Base-by-base conservation (phyloP, 208 protist genomes). In the Crithidia mellificae region DNA sequence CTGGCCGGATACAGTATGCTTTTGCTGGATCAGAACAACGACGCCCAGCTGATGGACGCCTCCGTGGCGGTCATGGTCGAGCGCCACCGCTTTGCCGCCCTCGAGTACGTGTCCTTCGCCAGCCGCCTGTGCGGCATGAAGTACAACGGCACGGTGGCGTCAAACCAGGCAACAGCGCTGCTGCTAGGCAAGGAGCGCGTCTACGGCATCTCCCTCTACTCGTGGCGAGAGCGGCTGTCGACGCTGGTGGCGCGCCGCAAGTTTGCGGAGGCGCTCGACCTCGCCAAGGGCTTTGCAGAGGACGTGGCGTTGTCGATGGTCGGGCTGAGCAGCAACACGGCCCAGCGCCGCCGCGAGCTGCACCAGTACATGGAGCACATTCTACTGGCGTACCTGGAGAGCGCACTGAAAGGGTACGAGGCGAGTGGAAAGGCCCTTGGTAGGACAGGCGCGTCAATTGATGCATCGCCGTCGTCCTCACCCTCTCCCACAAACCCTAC, bases 221-320 rank as follows among this genome's bases (percentile, higher is more conserved):
- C 90, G n/a, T 95, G 90, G 90, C 36, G 72, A n/a, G 80, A 65
- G 17, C 72, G 90, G 2, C 65, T 95, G 6, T 77, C 90, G 43
- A 72, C 65, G 22, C 52, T 95, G 25, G 50, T 92, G 27, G 57
- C 68, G 27, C 63, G 70, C 4, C 55, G 71, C 29, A 49, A 80
- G 30, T 92, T 77, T 49, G 20, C 52, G 15, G 77, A 85, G 25
- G 90, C 90, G 9, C 58, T 95, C 38, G 78, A 90, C 29, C 79
- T 91, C 29, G 72, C 81, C 4, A 83, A 85, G 46, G 74, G 66
- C 12, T 85, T 92, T 66, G 72, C 79, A 0, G 68, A 85, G 15
- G 86, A 91, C 34, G 82, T 91, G 0, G 86, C 86, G 27, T 61
- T 94, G 15, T 77, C 81, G 11, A 75, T 72, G 22, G 84, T 87